Base-by-base conservation (phyloP, 371 early-diverging fungal genomes). In the Neoconidiobolus thromboides region DNA sequence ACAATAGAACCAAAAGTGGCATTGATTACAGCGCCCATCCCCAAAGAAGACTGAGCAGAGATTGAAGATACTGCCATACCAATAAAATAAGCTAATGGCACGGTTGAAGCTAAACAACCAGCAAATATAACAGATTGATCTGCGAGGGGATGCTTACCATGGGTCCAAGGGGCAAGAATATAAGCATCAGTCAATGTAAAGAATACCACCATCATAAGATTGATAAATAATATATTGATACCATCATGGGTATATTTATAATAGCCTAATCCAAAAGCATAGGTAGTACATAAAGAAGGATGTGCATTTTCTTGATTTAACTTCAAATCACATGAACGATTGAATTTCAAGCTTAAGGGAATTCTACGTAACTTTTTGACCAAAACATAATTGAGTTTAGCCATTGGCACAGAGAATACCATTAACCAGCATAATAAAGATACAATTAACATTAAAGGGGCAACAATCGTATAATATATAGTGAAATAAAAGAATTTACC, bases 1-100 rank as follows among this genome's bases (percentile, higher is more conserved):
- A 96, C 85, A 40, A 96, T 91, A 50, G 87, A 86, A 60, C 96
- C 96, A 70, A 96, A 96, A 0, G 97, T 90, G 10, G 97, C 97
- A 71, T 95, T 96, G 65, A 95, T 85, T 40, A 93, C 93, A 0
- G 95, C 90, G 36, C 94, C 96, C 60, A 96, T 71, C 42, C 85
- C 89, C 64, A 92, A 72, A 46, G 86, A 85, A 3, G 91, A 86
- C 68, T 95, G 93, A 5, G 96, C 93, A 7, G 92, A 88, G 65
- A 96, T 91, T 14, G 91, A 89, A 40, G 92, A 85, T 43, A 96
- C 92, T 0, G 89, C 90, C 88, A 90, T 91, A 36, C 97, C 97
- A 68, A 96, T 94, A 66, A 95, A 88, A 66, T 94, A 96, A 0
- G 93, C 84, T 4, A 95, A 69, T 1, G 97, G 97, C 36, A 96